Conservation (phyloP, 2,329 filamentous ascomycete genomes). For the Periglandula ipomoeae region DNA sequence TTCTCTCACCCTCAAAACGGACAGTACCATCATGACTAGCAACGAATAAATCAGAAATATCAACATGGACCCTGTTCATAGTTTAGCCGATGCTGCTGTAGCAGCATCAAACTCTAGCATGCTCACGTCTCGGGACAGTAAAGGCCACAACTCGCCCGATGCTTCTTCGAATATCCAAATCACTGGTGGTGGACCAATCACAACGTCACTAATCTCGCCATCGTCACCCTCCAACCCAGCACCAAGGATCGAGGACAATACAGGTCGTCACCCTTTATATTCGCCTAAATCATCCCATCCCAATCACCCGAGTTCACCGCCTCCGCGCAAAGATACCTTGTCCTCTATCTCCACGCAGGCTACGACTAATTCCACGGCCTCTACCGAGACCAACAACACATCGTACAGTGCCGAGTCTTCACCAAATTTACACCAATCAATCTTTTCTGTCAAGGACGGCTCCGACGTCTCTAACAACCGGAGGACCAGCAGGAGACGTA, state of each 20-base stretch:
- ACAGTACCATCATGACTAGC: conserved; percentile 8
- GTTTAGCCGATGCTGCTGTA: conserved; percentile 22
- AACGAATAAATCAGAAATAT: background rate
- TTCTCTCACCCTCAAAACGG: background rate
- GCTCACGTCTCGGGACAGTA: conserved; percentile 8
- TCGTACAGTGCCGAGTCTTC: conserved; percentile 45
- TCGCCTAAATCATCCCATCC: conserved; percentile 10
- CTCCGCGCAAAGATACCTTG: conserved; percentile 38
- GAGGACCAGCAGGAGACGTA: conserved; percentile 48
- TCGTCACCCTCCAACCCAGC: conserved; percentile 14
- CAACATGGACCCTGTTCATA: conserved; percentile 30
- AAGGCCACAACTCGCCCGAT: background rate
- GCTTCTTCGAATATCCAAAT: conserved; percentile 1
- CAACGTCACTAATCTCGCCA: conserved; percentile 15
- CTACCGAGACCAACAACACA: conserved; percentile 39
- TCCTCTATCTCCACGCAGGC: conserved; percentile 45
- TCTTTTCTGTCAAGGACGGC: conserved; percentile 48
- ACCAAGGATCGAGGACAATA: conserved; percentile 6
- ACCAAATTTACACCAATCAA: conserved; percentile 39
- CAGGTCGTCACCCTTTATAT: conserved; percentile 8
- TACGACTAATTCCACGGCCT: conserved; percentile 33
- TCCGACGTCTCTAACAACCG: conserved; percentile 43
- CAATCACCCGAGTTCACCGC: conserved; percentile 20
- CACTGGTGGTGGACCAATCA: conserved; percentile 9
- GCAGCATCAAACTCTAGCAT: conserved; percentile 8